A percentile compares a stretch with the other conserved stretches of the same genome.
phyloP scores from a whole-genome alignment of 768 basidiomycete species.

The Leucosporidium scottii region DNA sequence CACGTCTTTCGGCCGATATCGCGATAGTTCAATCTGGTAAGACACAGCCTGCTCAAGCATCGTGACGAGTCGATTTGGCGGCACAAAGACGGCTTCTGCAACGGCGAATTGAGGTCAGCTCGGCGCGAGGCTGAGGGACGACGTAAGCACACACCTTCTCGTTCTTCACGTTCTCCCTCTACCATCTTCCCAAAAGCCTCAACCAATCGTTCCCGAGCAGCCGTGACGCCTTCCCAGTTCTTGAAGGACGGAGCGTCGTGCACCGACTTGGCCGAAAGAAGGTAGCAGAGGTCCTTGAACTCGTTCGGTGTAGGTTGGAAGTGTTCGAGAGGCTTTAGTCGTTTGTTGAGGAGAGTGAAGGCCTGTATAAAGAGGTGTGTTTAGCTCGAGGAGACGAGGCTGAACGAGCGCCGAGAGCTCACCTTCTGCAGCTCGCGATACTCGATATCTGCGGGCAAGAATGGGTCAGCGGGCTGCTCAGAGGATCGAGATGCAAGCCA shows the following conservation, averaged over 20 bases:
- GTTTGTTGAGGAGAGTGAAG: slow-evolving; percentile 41
- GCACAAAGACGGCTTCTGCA: slow-evolving; percentile 8
- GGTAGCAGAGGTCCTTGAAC: slow-evolving; percentile 41
- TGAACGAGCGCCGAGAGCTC: not conserved
- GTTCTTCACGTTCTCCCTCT: slow-evolving; percentile 12
- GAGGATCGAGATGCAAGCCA: not conserved
- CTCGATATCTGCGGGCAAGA: not conserved
- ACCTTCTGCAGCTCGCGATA: slow-evolving; percentile 4
- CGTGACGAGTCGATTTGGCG: slow-evolving; percentile 31
- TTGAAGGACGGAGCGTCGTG: slow-evolving; percentile 39
- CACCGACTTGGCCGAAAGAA: slow-evolving; percentile 40
- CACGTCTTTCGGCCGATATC: not conserved
- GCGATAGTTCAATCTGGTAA: slow-evolving; percentile 36
- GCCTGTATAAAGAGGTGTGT: slow-evolving; percentile 26
- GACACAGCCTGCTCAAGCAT: slow-evolving; percentile 40
- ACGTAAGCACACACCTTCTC: slow-evolving; percentile 20
- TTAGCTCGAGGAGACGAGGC: not conserved
- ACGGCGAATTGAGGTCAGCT: too few species aligned
- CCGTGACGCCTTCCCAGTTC: slow-evolving; percentile 40
- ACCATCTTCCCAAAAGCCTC: slow-evolving; percentile 37
- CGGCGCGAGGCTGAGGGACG: not conserved
- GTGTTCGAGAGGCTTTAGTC: slow-evolving; percentile 42
- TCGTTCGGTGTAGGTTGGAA: slow-evolving; percentile 42
- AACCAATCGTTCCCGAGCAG: slow-evolving; percentile 39
- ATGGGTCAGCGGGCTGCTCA: not conserved